Evolutionary conservation across 495 filamentous ascomycete species (phyloP).

Genomic region (Trichoderma asperelloides): DNA sequence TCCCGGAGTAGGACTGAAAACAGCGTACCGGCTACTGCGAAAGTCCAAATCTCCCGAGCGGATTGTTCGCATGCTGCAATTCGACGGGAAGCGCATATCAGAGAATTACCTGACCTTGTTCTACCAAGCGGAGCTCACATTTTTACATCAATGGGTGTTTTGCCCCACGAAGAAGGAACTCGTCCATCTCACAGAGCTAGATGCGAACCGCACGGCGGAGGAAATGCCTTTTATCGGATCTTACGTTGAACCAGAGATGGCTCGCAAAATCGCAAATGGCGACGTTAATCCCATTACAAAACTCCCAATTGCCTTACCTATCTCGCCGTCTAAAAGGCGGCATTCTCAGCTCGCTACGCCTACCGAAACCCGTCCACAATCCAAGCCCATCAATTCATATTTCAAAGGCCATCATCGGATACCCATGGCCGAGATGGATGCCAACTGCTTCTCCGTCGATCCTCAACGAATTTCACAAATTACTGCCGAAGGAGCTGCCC

Average conservation of each 20-base stretch:
- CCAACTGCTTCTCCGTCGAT: constrained; percentile 58
- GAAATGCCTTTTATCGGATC: constrained; percentile 73
- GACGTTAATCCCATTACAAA: constrained; percentile 90
- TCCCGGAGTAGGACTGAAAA: constrained; percentile 81
- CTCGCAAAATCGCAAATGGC: constrained; percentile 68
- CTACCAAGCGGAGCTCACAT: constrained; percentile 79
- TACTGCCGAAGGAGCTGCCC: constrained; percentile 23
- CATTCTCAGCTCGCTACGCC: constrained; percentile 25
- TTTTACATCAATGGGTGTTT: constrained; percentile 89
- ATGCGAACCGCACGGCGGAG: constrained; percentile 48
- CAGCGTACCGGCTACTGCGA: constrained; percentile 79
- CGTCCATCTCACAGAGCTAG: constrained; percentile 61
- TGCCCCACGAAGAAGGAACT: constrained; percentile 63
- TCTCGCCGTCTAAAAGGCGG: constrained; percentile 29
- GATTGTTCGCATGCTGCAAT: constrained; percentile 70
- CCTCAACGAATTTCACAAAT: constrained; percentile 19
- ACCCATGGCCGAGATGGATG: constrained; percentile 78
- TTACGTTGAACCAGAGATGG: constrained; percentile 57
- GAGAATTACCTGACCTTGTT: constrained; percentile 69
- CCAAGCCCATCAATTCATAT: constrained; percentile 66
- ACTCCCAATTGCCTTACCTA: constrained; percentile 44
- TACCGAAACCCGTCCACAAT: constrained; percentile 33
- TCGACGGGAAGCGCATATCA: constrained; percentile 79
- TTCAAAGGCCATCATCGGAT: constrained; percentile 63
- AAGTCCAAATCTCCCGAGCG: constrained; percentile 82